Evolutionary conservation across 495 filamentous ascomycete genomes (phyloP), one percentile per base, ranked within the genome.

Genomic region (Letharia columbiana): DNA sequence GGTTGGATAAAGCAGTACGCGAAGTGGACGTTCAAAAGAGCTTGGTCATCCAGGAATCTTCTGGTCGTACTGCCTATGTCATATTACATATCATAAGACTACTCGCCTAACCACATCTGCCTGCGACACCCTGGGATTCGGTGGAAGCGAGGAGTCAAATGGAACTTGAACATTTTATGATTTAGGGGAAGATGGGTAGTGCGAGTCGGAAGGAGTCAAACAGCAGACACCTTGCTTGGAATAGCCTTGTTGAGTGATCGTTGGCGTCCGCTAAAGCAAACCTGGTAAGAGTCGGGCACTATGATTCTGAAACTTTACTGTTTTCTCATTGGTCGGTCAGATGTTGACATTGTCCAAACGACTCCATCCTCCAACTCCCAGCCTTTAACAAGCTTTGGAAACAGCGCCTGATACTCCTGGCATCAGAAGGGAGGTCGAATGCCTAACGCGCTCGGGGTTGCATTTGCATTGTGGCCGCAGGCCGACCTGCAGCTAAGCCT

Each of bases 241-340:
- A 66, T 50, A 66, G 64, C 64, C 59, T 61, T 54, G 64, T 61
- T 66, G 44, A 66, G 39, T 56, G 57, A 59, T 61, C 18, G 39
- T 50, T 66, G 64, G 64, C 64, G 64, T 66, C 64, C 64, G 64
- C 57, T 66, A 61, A 61, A 61, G 64, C 64, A 62, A 66, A 66
- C 64, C 64, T 66, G 64, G 64, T 66, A 66, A 28, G n/a, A 52
- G 44, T 66, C 57, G 64, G 64, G 58, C 64, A 56, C 64, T 62
- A 66, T 56, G 47, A 58, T 31, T 52, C 41, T 66, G 58, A 42
- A 58, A 61, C 50, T 41, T 42, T 41, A 41, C 31, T 33, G 9
- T 33, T 42, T 23, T 61, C 23, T 66, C 44, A 66, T 66, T 66
- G 58, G 64, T 20, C 20, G 59, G 64, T 45, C 40, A 37, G 64